A percentile compares a stretch with the other conserved stretches of the same genome.
These are phyloP conservation scores for Aspergillus steynii DNA, from an alignment of 495 filamentous ascomycete species.

Conservation along the genomic window DNA sequence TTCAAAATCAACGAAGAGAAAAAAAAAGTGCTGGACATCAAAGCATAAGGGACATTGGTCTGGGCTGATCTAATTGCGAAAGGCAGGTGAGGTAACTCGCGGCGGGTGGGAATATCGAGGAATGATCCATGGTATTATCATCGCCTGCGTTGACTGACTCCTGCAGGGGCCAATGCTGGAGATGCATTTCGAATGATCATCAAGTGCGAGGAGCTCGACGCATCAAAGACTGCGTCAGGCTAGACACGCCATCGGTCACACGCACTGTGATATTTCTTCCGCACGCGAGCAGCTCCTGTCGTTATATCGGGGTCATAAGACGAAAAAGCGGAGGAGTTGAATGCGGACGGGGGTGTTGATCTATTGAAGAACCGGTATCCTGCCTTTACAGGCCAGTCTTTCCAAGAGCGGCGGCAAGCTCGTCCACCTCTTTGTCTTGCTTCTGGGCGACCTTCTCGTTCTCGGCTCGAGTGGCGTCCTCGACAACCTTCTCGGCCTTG, in stretches of 20 bases:
- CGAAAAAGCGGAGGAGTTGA: background rate
- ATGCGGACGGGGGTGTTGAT: background rate
- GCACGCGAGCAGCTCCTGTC: conserved; percentile 3
- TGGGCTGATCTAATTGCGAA: background rate
- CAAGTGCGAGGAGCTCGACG: background rate
- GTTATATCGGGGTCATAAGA: conserved; percentile 7
- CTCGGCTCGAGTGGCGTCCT: conserved; percentile 45
- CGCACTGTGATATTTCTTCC: background rate
- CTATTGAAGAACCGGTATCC: background rate
- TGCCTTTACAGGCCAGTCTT: conserved; percentile 51
- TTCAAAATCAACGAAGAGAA: background rate
- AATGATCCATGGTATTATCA: background rate
- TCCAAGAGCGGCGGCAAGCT: conserved; percentile 69
- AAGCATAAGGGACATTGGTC: background rate
- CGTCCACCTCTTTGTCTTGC: conserved; percentile 79
- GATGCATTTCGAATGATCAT: background rate
- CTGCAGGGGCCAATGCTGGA: background rate
- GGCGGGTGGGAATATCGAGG: background rate
- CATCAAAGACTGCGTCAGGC: background rate
- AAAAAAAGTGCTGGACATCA: background rate
- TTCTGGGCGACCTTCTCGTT: conserved; percentile 68
- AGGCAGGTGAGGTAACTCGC: background rate
- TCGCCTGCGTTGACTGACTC: background rate
- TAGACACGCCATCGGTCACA: conserved; percentile 10
- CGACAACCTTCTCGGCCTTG: conserved; percentile 65